These are phyloP conservation scores for Calonectria multiphialidica DNA, from an alignment of 2,329 filamentous ascomycete genomes.

Conservation along the genomic window DNA sequence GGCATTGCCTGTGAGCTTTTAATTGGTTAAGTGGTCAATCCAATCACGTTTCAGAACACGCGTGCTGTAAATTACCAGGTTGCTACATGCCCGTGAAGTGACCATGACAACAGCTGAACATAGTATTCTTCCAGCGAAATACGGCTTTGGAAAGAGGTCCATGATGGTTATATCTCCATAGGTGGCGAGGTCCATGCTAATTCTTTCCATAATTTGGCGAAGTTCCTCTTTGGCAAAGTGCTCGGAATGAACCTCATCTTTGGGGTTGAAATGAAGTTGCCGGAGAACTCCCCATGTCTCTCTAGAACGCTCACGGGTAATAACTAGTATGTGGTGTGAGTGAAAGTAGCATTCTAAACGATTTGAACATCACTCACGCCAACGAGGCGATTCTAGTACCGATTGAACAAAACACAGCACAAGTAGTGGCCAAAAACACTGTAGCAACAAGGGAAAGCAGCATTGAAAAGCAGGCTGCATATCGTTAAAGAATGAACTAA, in stretches of 20 bases:
- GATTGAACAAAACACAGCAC: not conserved
- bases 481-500: not conserved
- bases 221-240: not conserved
- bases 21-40: too few species aligned
- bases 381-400: not conserved
- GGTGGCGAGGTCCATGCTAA: not conserved
- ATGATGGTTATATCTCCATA: not conserved
- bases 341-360: not conserved
- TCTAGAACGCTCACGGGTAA: not conserved
- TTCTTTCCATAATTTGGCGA: not conserved
- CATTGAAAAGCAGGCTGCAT: not conserved
- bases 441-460: not conserved
- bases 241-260: not conserved
- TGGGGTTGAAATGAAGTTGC: not conserved
- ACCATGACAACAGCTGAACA: not conserved
- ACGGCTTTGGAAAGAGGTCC: not conserved
- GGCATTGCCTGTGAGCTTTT: not conserved
- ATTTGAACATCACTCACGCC: not conserved
- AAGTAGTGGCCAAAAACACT: not conserved
- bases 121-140: not conserved
- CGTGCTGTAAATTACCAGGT: not conserved
- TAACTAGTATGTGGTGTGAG: not conserved
- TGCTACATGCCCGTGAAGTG: not conserved
- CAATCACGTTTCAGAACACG: too few species aligned
- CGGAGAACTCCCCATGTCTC: not conserved